Base-by-base conservation (phyloP, 176 grass and related monocot species). In the Ensete ventricosum region DNA sequence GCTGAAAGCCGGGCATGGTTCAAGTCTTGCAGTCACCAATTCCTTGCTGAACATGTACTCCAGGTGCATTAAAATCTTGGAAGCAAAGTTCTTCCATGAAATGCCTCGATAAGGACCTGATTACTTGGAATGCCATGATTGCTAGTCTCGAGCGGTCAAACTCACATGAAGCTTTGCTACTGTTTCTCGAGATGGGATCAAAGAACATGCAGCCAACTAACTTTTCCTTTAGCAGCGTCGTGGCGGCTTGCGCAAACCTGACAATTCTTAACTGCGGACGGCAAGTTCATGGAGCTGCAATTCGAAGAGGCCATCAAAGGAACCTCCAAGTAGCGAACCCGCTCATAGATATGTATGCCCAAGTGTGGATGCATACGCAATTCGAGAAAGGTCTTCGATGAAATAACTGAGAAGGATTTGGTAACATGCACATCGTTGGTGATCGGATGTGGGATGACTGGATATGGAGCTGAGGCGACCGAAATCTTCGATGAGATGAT, bases 91-190 rank as follows among this genome's bases (percentile, higher is more conserved):
- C 48, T 92, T 88, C 75, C 59, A 76, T 72, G 81, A 81, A 83
- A 85, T 85, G 62, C 50, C 64, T 27, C 60, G 68, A 51, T 85
- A 63, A 63, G 67, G 87, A 83, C 71, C 48, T 84, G 69, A 78
- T 86, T 73, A 86, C 76, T 16, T 88, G 86, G 86, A 88, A 92
- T 51, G 83, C 86, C 19, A 88, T 88, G 82, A 92, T 88, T 70
- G 78, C 78, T 55, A 81, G 81, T 29, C 80, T 52, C 71, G 82
- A 75, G 71, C 55, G 79, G 12, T 50, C 14, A 14, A 76, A 73
- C 83, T 77, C 79, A 12, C 62, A 80, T 52, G 73, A 88, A 72
- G 73, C 86, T 19, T 77, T 92, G 55, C 86, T 82, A 13, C 72
- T 92, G 6, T 78, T 92, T 71, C 12, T 77, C 26, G 68, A 82